Evolutionary conservation across 2,329 filamentous ascomycete species (phyloP).

Genomic region (Verticillium dahliae): DNA sequence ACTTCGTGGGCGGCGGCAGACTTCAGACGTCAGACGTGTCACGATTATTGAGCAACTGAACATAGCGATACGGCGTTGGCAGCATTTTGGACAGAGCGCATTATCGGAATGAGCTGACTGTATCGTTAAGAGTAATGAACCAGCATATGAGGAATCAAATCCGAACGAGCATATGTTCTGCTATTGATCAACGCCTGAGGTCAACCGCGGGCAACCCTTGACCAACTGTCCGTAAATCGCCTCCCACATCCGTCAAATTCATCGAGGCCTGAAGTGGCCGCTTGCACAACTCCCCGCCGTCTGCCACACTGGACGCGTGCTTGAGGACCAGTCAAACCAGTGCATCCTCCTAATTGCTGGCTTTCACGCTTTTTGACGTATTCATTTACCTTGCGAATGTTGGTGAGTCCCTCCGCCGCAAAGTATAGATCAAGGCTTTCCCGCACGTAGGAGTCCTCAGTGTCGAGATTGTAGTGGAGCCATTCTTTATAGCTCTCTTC

Average conservation of each 20-base stretch:
- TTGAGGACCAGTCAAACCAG: neutral
- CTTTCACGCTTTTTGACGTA: slow-evolving; percentile 11
- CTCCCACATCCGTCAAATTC: too few relatives aligned
- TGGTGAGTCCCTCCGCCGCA: slow-evolving; percentile 7
- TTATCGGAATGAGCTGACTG: neutral
- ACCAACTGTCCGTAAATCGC: neutral
- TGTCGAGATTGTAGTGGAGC: slow-evolving; percentile 10
- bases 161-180: too few relatives aligned
- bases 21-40: neutral
- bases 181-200: too few relatives aligned
- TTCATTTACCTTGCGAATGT: slow-evolving; percentile 16
- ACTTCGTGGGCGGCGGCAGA: neutral
- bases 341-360: neutral
- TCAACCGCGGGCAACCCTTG: neutral
- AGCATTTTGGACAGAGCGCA: neutral
- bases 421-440: slow-evolving; percentile 14
- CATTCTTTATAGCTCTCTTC: slow-evolving; percentile 5
- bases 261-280: too few relatives aligned
- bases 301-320: too few relatives aligned
- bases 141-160: neutral
- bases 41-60: neutral
- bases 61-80: neutral
- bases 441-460: slow-evolving; percentile 3
- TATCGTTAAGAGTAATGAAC: neutral
- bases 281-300: too few relatives aligned